Base-by-base conservation (phyloP, 106 monocot genomes). In the Acanthochlamys bracteata region DNA sequence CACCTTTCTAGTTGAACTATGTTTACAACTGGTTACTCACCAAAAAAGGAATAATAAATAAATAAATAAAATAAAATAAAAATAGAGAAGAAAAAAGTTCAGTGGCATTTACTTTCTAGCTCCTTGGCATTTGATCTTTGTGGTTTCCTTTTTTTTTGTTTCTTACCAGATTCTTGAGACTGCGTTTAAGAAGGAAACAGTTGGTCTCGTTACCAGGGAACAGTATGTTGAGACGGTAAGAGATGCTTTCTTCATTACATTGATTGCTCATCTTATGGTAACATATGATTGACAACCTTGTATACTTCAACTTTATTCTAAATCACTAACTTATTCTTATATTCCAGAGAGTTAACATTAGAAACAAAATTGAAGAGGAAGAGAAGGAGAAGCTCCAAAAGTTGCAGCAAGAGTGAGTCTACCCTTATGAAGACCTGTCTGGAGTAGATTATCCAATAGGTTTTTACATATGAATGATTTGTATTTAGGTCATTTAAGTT, bases 161-260 rank as follows among this genome's bases (percentile, higher is more conserved):
- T 41, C 41, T 20, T 73, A 66, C 65, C 72, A 98, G 98, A 86
- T 98, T 80, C 79, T 98, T 15, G 98, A 98, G 73, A 92, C 92
- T 73, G 98, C 98, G 43, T 98, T 98, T 66, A 98, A 98, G 69
- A 98, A 98, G 85, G 98, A 98, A 78, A 98, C 98, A 41, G 82
- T 98, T 70, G 98, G 98, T 73, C 65, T 98, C 21, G 92, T 98
- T 64, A 92, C 98, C 11, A 85, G 98, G 70, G 98, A 98, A 63
- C 78, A 98, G 68, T 98, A 98, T 71, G 98, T 98, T 54, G 98
- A 98, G 68, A 98, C 91, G 98, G 98, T 98, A 71, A 59, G 21
- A 43, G 59, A 25, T 42, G 0, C 25, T 24, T 12, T 60, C 40
- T 4, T 45, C 60, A 20, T 4, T 2, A 69, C 41, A 27, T 13